Evolutionary conservation across 75 land plant genomes (phyloP).

Genomic region (Pinus taeda): DNA sequence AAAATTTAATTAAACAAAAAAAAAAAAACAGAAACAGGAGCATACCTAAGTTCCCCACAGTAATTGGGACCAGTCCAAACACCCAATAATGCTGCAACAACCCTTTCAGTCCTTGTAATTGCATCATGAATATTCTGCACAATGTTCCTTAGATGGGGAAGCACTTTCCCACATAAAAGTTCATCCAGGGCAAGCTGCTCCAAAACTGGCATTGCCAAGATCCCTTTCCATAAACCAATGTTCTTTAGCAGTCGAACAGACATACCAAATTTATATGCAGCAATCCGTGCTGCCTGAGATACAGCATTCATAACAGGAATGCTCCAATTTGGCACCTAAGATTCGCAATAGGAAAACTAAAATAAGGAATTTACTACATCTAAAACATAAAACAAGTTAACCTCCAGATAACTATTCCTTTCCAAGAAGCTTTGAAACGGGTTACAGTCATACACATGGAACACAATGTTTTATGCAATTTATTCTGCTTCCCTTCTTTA

Average conservation of each 20-base stretch:
- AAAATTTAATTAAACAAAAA: too few relatives aligned
- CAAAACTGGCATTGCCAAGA: slow-evolving; percentile 59
- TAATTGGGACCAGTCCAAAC: slow-evolving; percentile 76
- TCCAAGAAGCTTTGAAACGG: not conserved
- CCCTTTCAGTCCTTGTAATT: slow-evolving; percentile 71
- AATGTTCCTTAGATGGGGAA: slow-evolving; percentile 75
- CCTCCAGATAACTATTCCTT: not conserved
- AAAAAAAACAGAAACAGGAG: not conserved
- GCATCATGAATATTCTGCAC: slow-evolving; percentile 76
- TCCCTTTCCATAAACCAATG: slow-evolving; percentile 83
- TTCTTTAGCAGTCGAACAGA: slow-evolving; percentile 81
- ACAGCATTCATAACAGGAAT: slow-evolving; percentile 61
- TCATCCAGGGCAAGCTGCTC: slow-evolving; percentile 86
- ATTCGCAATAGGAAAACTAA: slow-evolving; percentile 1
- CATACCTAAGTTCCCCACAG: slow-evolving; percentile 46
- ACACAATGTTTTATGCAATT: not conserved
- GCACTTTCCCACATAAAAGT: slow-evolving; percentile 62
- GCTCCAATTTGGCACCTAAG: slow-evolving; percentile 81
- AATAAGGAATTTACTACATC: not conserved
- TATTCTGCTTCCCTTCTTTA: not conserved
- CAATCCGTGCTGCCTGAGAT: slow-evolving; percentile 68
- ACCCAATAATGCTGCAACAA: slow-evolving; percentile 71
- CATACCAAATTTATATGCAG: slow-evolving; percentile 79
- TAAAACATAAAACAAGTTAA: not conserved
- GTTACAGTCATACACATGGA: not conserved